Percentiles rank a stretch among this genome's conserved stretches.
These are phyloP conservation scores for Xylaria curta DNA, from an alignment of 495 filamentous ascomycete species.

Conservation along the genomic window DNA sequence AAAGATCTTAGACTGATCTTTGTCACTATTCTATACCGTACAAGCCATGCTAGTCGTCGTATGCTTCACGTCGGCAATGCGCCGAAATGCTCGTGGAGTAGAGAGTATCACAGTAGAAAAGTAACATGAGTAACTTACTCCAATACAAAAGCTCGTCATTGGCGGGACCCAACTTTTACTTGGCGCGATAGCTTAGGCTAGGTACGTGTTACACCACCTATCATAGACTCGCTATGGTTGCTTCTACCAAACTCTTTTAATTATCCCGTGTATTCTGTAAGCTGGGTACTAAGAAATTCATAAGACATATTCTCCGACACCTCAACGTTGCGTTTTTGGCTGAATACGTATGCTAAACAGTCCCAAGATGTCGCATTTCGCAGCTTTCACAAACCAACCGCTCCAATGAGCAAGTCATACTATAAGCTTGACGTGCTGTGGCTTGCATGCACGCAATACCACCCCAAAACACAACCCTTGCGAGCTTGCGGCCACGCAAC, in stretches of 20 bases:
- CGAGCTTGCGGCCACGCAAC: not conserved
- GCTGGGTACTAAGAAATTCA: not conserved
- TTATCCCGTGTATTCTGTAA: not conserved
- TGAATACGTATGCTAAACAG: slow-evolving; percentile 9
- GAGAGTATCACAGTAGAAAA: not conserved
- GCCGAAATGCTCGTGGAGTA: not conserved
- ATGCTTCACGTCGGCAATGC: not conserved
- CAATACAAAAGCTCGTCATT: slow-evolving; percentile 8
- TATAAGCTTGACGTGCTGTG: not conserved
- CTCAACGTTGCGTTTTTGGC: slow-evolving; percentile 3
- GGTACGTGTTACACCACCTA: slow-evolving; percentile 6
- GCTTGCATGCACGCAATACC: slow-evolving; percentile 14
- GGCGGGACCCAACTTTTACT: not conserved
- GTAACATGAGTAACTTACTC: not conserved
- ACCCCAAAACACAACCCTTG: not conserved
- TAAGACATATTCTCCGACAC: not conserved
- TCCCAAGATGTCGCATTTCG: not conserved
- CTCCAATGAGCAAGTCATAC: slow-evolving; percentile 13
- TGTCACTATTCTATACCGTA: not conserved
- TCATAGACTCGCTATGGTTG: not conserved
- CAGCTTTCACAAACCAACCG: not conserved
- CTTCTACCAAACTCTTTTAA: not conserved
- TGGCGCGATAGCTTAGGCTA: not conserved
- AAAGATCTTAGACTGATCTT: slow-evolving; percentile 2
- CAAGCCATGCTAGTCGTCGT: not conserved